phyloP scores from a whole-genome alignment of 345 rosid species.

The Carallia brachiata region DNA sequence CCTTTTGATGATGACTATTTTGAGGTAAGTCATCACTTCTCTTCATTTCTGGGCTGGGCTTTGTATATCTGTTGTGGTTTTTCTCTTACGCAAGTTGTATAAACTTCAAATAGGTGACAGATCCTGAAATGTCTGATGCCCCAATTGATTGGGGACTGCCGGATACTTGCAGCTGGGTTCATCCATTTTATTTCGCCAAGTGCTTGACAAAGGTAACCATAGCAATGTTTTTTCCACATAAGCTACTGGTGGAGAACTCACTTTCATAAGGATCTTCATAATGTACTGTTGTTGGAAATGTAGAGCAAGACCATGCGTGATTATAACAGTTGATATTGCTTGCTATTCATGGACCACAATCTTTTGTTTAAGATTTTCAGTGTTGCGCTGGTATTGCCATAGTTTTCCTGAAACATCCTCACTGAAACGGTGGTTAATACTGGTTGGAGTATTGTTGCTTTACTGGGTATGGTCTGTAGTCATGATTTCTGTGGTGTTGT shows the following conservation, averaged over 20 bases:
- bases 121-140: constrained; percentile 55
- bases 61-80: neutral
- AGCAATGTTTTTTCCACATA: constrained; percentile 9
- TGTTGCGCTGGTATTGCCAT: neutral
- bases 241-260: neutral
- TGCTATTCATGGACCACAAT: neutral
- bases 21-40: constrained; percentile 54
- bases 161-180: constrained; percentile 55
- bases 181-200: constrained; percentile 89
- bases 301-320: neutral
- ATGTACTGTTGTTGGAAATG: constrained; percentile 3
- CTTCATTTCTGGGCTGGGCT: constrained; percentile 14
- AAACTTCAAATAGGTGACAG: constrained; percentile 51
- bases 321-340: neutral
- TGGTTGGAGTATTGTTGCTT: too few relatives aligned
- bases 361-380: neutral
- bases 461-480: too few relatives aligned
- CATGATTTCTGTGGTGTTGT: too few relatives aligned
- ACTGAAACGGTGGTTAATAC: neutral
- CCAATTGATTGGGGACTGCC: constrained; percentile 96
- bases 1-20: constrained; percentile 63
- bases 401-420: neutral
- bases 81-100: constrained; percentile 15
- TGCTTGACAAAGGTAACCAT: constrained; percentile 72
- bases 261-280: neutral